These are phyloP conservation scores for Ottelia alismoides DNA, from an alignment of 106 monocot genomes.

Conservation along the genomic window DNA sequence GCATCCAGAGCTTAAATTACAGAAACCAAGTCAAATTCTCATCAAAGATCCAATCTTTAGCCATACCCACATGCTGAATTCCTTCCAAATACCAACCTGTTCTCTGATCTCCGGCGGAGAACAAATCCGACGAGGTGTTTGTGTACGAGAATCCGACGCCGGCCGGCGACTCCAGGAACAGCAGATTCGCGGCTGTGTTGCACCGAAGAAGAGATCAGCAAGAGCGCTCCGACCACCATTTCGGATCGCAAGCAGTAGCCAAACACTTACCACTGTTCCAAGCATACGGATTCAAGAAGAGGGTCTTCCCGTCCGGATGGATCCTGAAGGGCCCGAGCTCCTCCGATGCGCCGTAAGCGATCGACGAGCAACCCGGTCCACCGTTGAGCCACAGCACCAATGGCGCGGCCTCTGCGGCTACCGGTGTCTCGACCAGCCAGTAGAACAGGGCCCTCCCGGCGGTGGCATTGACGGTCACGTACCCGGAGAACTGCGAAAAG, in stretches of 20 bases:
- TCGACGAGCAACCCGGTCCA: conserved; percentile 90
- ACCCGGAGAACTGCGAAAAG: conserved; percentile 71
- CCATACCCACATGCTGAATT: neutral
- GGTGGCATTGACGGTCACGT: conserved; percentile 48
- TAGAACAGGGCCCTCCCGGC: conserved; percentile 88
- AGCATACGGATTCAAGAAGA: conserved; percentile 52
- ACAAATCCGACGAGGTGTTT: conserved; percentile 56
- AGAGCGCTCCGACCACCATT: too few species aligned
- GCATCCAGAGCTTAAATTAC: conserved; percentile 28
- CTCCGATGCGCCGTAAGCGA: conserved; percentile 78
- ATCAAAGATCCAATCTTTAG: neutral
- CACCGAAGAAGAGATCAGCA: neutral
- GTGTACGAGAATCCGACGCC: conserved; percentile 93
- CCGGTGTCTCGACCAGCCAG: conserved; percentile 56
- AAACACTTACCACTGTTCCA: conserved; percentile 57
- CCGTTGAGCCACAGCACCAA: conserved; percentile 92
- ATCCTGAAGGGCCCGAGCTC: conserved; percentile 94
- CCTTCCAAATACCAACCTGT: conserved; percentile 50
- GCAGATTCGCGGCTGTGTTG: conserved; percentile 55
- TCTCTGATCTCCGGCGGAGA: conserved; percentile 37
- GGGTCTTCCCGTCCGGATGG: conserved; percentile 44
- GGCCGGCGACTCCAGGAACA: conserved; percentile 89
- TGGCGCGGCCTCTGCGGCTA: conserved; percentile 17
- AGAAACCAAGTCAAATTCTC: neutral
- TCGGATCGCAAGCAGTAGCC: too few species aligned